Conservation (phyloP, 2,329 filamentous ascomycete species). For the Alternaria burnsii region DNA sequence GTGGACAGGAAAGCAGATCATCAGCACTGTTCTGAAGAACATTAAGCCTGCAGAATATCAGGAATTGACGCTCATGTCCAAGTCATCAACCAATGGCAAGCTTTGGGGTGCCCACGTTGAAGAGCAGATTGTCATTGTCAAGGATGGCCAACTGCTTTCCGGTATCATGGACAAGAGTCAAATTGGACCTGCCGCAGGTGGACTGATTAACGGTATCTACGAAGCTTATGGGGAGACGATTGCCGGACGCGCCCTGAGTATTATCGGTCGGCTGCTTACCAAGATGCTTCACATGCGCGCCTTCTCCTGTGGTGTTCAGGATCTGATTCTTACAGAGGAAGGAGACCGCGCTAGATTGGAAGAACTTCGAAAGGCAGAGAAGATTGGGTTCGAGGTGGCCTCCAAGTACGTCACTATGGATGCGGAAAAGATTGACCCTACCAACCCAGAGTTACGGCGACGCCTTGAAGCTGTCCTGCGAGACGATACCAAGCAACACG, state of each 20-base stretch:
- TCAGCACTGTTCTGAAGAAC: conserved; percentile 92
- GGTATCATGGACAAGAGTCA: conserved; percentile 97
- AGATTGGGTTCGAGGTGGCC: conserved; percentile 80
- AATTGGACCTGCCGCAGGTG: conserved; percentile 85
- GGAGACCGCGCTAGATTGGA: conserved; percentile 77
- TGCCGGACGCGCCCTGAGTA: conserved; percentile 87
- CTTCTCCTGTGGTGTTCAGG: conserved; percentile 97
- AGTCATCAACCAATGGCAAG: conserved; percentile 78
- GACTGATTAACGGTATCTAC: conserved; percentile 90
- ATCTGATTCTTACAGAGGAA: conserved; percentile 81
- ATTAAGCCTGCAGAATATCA: conserved; percentile 80
- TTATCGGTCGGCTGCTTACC: conserved; percentile 87
- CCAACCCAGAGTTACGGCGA: conserved; percentile 74
- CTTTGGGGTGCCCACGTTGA: conserved; percentile 80
- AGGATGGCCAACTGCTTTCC: conserved; percentile 84
- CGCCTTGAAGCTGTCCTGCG: conserved; percentile 89
- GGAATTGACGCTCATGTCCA: conserved; percentile 80
- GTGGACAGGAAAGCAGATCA: conserved; percentile 97
- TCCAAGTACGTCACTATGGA: conserved; percentile 87
- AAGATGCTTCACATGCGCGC: conserved; percentile 91
- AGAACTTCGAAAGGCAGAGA: conserved; percentile 71
- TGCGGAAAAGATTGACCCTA: conserved; percentile 66
- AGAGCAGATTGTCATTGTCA: conserved; percentile 82
- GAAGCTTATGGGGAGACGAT: conserved; percentile 89
- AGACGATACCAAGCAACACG: conserved; percentile 89